phyloP scores from a whole-genome alignment of 176 grass and related monocot species.

The Aegilops tauschii region DNA sequence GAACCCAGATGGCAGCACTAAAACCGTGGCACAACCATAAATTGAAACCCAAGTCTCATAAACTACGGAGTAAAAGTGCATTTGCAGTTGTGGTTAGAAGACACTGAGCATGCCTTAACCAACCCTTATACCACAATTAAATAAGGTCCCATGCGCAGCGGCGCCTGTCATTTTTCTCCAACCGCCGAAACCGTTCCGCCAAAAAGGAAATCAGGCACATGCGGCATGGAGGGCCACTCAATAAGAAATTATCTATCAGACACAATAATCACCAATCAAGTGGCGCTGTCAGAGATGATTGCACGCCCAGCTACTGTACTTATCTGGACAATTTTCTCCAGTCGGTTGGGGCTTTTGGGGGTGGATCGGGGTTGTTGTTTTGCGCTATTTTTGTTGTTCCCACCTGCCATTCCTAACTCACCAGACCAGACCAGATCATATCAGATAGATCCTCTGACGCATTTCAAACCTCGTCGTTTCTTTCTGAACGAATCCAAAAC shows the following conservation, averaged over 20 bases:
- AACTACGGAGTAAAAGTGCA: not conserved
- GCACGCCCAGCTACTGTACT: slow-evolving; percentile 8
- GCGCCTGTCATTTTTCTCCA: slow-evolving; percentile 15
- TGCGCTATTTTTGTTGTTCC: slow-evolving; percentile 38
- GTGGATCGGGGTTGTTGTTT: slow-evolving; percentile 31
- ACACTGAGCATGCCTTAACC: not conserved
- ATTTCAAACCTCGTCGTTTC: not conserved
- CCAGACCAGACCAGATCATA: not conserved
- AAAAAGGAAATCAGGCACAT: not conserved
- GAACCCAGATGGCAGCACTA: too few relatives aligned
- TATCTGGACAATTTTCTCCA: not conserved
- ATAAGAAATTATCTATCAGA: not conserved
- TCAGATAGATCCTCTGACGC: slow-evolving; percentile 10
- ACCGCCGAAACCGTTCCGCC: not conserved
- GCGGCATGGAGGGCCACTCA: not conserved
- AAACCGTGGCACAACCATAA: not conserved
- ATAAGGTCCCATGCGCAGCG: not conserved
- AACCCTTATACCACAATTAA: slow-evolving; percentile 7
- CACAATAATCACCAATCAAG: not conserved
- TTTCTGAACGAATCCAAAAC: not conserved
- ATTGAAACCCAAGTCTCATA: not conserved
- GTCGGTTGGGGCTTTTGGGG: not conserved
- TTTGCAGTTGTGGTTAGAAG: not conserved
- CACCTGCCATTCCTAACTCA: slow-evolving; percentile 48
- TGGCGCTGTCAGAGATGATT: slow-evolving; percentile 17